These are phyloP conservation scores for Phytophthora gonapodyides DNA, from an alignment of 352 stramenopile genomes.

Conservation along the genomic window DNA sequence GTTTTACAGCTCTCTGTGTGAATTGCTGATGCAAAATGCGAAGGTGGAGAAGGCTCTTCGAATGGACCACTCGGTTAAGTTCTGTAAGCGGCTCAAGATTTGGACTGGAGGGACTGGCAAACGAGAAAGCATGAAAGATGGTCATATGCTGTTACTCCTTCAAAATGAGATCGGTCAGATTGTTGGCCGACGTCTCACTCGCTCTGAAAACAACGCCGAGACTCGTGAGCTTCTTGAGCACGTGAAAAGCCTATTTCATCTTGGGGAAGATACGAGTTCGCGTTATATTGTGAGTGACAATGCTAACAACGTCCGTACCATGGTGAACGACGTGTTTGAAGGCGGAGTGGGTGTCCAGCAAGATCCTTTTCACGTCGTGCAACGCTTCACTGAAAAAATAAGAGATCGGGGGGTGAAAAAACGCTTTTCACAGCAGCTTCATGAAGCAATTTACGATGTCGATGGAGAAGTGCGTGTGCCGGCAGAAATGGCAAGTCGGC, in stretches of 20 bases:
- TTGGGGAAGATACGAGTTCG: too few relatives aligned
- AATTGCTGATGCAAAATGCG: background rate
- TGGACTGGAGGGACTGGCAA: background rate
- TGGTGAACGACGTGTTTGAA: too few relatives aligned
- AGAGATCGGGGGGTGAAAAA: too few relatives aligned
- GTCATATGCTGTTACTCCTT: background rate
- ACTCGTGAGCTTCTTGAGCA: too few relatives aligned
- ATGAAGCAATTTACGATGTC: background rate
- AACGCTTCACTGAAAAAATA: too few relatives aligned
- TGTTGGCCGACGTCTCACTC: too few relatives aligned
- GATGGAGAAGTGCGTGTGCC: background rate
- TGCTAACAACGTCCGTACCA: too few relatives aligned
- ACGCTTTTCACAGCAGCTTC: background rate
- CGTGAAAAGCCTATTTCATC: too few relatives aligned
- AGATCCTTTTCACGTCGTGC: too few relatives aligned
- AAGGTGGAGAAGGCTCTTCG: slow-evolving; percentile 2
- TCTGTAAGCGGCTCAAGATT: slow-evolving; percentile 1
- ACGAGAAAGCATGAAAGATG: slow-evolving; percentile 1
- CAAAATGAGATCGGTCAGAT: slow-evolving; percentile 1
- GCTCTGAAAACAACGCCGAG: too few relatives aligned
- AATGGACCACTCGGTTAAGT: slow-evolving; percentile 5
- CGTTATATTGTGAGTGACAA: too few relatives aligned
- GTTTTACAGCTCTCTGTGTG: slow-evolving; percentile 1
- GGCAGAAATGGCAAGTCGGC: background rate
- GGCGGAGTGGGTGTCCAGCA: too few relatives aligned